Evolutionary conservation across 2,329 filamentous ascomycete species (phyloP).

Genomic region (Phyllosticta capitalensis): DNA sequence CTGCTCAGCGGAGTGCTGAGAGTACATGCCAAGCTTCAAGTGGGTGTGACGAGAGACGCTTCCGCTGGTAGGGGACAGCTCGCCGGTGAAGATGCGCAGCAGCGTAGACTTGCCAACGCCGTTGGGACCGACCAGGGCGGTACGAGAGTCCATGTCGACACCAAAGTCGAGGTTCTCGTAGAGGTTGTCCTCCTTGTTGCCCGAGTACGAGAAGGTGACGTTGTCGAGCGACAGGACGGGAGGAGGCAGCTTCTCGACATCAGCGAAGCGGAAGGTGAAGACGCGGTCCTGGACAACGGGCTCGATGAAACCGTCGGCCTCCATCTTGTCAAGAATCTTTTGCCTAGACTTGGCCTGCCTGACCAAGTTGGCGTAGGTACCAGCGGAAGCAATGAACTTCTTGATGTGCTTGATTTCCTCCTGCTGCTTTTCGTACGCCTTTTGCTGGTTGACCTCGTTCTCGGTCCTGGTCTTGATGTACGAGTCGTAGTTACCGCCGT

Average conservation of each 20-base stretch:
- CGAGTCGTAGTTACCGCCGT: constrained; percentile 99
- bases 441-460: constrained; percentile 96
- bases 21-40: constrained; percentile 96
- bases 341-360: constrained; percentile 97
- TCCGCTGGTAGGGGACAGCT: constrained; percentile 76
- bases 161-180: constrained; percentile 96
- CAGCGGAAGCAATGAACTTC: constrained; percentile 98
- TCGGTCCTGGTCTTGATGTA: constrained; percentile 87
- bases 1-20: constrained; percentile 96
- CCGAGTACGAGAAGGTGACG: constrained; percentile 97
- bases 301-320: constrained; percentile 97
- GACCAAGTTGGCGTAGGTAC: constrained; percentile 99
- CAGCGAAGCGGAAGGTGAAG: constrained; percentile 96
- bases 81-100: constrained; percentile 91
- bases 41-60: constrained; percentile 87
- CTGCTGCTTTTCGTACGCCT: constrained; percentile 98
- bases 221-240: constrained; percentile 94
- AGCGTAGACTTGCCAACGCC: constrained; percentile 98
- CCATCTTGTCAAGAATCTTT: constrained; percentile 99
- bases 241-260: constrained; percentile 98
- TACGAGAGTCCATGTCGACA: constrained; percentile 99
- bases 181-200: constrained; percentile 76
- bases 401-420: constrained; percentile 99
- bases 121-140: constrained; percentile 92
- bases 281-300: constrained; percentile 74